These are phyloP conservation scores for Aureobasidium namibiae DNA, from an alignment of 2,329 filamentous ascomycete genomes.

Conservation along the genomic window DNA sequence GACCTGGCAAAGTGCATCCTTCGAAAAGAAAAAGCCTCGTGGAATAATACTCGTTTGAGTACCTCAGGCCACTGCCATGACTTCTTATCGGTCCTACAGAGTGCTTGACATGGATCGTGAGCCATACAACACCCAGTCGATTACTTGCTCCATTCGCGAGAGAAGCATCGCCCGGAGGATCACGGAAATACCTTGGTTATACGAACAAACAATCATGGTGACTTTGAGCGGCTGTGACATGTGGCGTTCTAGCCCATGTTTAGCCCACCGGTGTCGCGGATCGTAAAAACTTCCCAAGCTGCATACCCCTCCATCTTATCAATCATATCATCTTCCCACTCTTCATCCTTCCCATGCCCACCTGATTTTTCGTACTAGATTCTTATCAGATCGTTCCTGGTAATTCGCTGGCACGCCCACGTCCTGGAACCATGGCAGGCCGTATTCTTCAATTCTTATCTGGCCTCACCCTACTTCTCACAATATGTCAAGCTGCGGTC, in stretches of 20 bases:
- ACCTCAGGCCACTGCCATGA: neutral
- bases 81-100: neutral
- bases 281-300: slow-evolving; percentile 2
- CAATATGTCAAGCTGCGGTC: slow-evolving; percentile 24
- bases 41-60: neutral
- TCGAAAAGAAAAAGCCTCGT: neutral
- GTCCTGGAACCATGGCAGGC: slow-evolving; percentile 30
- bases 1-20: neutral
- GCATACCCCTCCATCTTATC: slow-evolving; percentile 15
- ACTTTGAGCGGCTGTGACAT: neutral
- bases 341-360: neutral
- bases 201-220: neutral
- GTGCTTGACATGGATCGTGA: neutral
- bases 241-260: neutral
- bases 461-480: slow-evolving; percentile 24
- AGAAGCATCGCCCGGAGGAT: neutral
- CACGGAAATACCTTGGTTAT: neutral
- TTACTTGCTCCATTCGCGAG: neutral
- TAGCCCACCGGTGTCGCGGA: neutral
- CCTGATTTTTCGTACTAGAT: neutral
- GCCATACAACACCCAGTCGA: neutral
- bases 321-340: slow-evolving; percentile 15
- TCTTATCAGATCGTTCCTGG: slow-evolving; percentile 4
- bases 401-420: neutral
- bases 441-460: slow-evolving; percentile 37